phyloP scores from a whole-genome alignment of 164 flowering plant genomes.

The Magnolia kwangsiensis region DNA sequence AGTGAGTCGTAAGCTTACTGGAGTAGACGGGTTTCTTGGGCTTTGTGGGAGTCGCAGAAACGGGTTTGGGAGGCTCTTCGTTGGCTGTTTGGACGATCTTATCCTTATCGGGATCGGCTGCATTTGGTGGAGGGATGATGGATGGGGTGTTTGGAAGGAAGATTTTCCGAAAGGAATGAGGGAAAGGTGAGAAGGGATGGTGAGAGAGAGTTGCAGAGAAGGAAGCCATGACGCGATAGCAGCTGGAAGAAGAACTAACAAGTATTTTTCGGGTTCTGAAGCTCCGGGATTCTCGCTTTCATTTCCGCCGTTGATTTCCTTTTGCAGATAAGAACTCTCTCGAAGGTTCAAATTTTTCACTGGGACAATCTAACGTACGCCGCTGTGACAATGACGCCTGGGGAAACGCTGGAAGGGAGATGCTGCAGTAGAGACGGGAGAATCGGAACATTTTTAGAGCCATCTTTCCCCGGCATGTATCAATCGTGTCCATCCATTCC shows the following conservation, averaged over 20 bases:
- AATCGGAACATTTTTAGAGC: no score
- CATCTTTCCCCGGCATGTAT: no score
- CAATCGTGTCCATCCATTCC: no score
- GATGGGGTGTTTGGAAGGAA: background rate
- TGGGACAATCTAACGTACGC: no score
- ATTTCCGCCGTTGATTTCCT: background rate
- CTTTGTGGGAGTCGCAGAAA: constrained; percentile 19
- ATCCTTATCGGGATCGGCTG: constrained; percentile 22
- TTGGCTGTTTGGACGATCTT: constrained; percentile 24
- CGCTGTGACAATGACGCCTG: background rate
- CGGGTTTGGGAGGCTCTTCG: constrained; percentile 22
- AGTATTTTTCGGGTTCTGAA: background rate
- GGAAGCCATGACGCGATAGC: constrained; percentile 4
- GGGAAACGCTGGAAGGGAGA: no score
- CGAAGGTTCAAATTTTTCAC: no score
- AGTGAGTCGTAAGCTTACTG: constrained; percentile 29
- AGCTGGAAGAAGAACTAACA: background rate
- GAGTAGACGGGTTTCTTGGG: constrained; percentile 72
- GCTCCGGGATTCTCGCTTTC: background rate
- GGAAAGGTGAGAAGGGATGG: background rate
- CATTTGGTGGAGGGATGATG: constrained; percentile 2
- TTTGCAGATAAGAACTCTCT: background rate
- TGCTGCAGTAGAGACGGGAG: no score
- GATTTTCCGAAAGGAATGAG: background rate
- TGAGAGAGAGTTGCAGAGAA: constrained; percentile 10